Evolutionary conservation across 345 rosid genomes (phyloP).

Genomic region (Tarenaya hassleriana): DNA sequence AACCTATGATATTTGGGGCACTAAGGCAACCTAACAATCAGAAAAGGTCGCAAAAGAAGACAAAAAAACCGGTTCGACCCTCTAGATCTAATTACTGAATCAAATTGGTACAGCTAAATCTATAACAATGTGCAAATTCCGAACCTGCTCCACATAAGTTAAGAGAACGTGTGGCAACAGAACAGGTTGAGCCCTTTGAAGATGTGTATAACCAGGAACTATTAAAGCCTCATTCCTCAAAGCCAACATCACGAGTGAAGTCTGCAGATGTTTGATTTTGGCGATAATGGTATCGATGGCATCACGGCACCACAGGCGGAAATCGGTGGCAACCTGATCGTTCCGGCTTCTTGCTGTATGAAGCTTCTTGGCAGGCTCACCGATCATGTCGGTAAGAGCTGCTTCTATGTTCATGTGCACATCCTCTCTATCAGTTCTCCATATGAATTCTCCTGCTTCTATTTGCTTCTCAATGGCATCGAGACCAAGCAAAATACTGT

Average conservation of each 20-base stretch:
- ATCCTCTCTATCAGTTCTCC: constrained; percentile 95
- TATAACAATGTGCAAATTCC: background rate
- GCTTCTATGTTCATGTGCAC: constrained; percentile 99
- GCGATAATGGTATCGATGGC: constrained; percentile 63
- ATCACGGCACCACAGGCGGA: constrained; percentile 89
- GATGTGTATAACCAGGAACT: constrained; percentile 92
- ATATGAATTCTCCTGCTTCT: constrained; percentile 56
- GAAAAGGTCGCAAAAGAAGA: background rate
- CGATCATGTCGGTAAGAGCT: constrained; percentile 79
- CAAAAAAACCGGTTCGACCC: background rate
- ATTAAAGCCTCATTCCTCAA: constrained; percentile 57
- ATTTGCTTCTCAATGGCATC: constrained; percentile 63
- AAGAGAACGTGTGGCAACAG: constrained; percentile 75
- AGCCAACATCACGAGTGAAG: constrained; percentile 62
- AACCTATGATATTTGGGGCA: too few species aligned
- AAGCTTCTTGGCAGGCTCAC: constrained; percentile 97
- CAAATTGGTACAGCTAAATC: background rate
- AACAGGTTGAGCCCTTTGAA: constrained; percentile 95
- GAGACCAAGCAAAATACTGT: constrained; percentile 67
- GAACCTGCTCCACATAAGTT: constrained; percentile 89
- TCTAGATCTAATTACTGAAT: background rate
- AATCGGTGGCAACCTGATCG: constrained; percentile 87
- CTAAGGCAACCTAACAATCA: background rate
- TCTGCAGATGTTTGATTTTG: constrained; percentile 47
- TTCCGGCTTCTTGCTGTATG: constrained; percentile 93